Base-by-base conservation (phyloP, 805 yeast genomes). In the Priceomyces carsonii region DNA sequence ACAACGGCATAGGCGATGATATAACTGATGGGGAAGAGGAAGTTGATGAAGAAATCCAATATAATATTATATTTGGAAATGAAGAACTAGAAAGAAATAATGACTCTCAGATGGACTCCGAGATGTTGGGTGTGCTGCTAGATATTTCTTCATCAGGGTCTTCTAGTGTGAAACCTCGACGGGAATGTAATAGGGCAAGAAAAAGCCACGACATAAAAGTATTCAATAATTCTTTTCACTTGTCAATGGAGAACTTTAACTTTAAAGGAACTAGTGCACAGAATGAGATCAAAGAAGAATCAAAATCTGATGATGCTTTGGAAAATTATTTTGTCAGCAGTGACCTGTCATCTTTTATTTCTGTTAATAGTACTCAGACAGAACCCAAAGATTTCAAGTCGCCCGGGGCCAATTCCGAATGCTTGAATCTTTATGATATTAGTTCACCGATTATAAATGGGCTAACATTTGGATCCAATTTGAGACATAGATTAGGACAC, bases 1-100 rank as follows among this genome's bases (percentile, higher is more conserved):
- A 67, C 42, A 67, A 68, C 38, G 73, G 73, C 2, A 36, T 62
- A 33, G 65, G 53, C 12, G 66, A 62, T 22, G 47, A 41, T 19
- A 54, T 48, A 14, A 38, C 32, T 13, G 38, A 29, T 27, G 40
- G 41, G 18, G 39, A 46, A 19, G n/a, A n/a, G n/a, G 55, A 49
- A 14, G 40, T 33, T 13, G 38, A 29, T 27, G 40, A 43, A 18
- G 39, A 46, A 19, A 41, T 39, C 3, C 44, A 41, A 23, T 49
- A 47, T 29, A 44, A 44, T 27, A 30, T 34, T 10, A 14, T 46
- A 10, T 43, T 50, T 32, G 46, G 39, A 18, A 49, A 46, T 18
- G 44, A 37, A n/a, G 33, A n/a, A n/a, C n/a, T n/a, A n/a, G n/a
- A n/a, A n/a, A 35, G 12, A 13, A 29, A 14, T 20, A 35, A 30